Percentiles rank a stretch among this genome's conserved stretches.
Evolutionary conservation across 2,329 filamentous ascomycete species (phyloP).

Genomic region (Coniella lustricola): DNA sequence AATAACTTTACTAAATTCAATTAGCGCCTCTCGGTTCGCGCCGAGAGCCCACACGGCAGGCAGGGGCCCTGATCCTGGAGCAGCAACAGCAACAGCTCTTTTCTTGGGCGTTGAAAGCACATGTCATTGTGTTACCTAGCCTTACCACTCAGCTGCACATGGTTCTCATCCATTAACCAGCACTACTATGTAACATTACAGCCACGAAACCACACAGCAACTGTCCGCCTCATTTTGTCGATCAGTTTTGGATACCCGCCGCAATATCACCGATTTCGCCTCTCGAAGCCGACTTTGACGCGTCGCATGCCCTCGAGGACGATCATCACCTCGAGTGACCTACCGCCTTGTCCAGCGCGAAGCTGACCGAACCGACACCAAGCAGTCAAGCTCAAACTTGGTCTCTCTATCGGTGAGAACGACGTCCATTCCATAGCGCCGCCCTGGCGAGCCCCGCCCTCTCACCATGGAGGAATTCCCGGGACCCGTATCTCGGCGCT

Average conservation of each 20-base stretch:
- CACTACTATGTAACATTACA: neutral
- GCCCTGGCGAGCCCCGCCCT: neutral
- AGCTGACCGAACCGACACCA: neutral
- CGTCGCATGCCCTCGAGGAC: no score
- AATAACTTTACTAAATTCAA: neutral
- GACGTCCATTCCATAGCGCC: neutral
- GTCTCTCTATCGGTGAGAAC: neutral
- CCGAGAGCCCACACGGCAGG: constrained; percentile 8
- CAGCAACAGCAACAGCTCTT: neutral
- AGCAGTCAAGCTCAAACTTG: neutral
- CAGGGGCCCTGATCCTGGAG: neutral
- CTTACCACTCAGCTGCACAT: no score
- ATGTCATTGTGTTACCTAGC: neutral
- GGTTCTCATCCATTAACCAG: neutral
- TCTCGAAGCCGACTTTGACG: no score
- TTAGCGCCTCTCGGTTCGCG: constrained; percentile 7
- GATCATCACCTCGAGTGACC: no score
- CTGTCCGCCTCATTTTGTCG: no score
- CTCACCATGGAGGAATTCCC: constrained; percentile 7
- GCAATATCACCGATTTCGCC: neutral
- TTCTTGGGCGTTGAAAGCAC: neutral
- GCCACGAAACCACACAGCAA: neutral
- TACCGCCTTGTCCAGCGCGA: no score
- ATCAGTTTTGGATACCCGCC: no score
- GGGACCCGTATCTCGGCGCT: neutral